Percentiles rank a stretch among this genome's conserved stretches.
Evolutionary conservation across 371 early-diverging fungal genomes (phyloP).

Genomic region (Mortierella sp.): DNA sequence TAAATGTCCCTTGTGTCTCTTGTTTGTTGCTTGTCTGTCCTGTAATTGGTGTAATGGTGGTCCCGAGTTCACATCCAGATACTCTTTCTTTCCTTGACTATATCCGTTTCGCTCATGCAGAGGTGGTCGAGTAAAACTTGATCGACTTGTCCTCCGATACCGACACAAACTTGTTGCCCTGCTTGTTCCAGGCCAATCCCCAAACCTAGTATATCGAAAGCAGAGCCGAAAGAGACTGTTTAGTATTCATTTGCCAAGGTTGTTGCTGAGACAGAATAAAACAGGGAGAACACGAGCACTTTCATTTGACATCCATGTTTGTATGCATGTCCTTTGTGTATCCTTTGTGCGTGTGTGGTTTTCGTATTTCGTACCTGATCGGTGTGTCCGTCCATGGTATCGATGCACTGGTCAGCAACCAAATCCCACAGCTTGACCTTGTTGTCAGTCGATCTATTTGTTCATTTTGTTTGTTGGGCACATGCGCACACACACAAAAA

Average conservation of each 20-base stretch:
- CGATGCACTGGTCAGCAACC: constrained; percentile 77
- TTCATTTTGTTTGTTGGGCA: too few species aligned
- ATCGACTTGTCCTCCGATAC: constrained; percentile 80
- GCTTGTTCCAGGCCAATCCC: constrained; percentile 84
- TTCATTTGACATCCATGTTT: neutral
- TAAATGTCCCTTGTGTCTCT: neutral
- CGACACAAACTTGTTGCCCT: constrained; percentile 80
- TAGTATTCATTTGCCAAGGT: neutral
- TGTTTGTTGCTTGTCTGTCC: neutral
- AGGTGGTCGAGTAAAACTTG: constrained; percentile 49
- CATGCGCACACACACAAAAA: neutral
- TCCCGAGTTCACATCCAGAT: neutral
- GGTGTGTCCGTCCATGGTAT: constrained; percentile 83
- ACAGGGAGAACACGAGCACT: neutral
- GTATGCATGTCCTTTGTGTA: neutral
- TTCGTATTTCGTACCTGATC: constrained; percentile 69
- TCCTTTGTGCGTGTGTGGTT: neutral
- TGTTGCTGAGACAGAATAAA: neutral
- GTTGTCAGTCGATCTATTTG: constrained; percentile 71
- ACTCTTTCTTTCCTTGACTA: neutral
- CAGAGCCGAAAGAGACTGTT: neutral
- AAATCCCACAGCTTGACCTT: constrained; percentile 89
- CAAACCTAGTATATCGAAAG: constrained; percentile 71
- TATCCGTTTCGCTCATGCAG: constrained; percentile 24
- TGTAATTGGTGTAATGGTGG: neutral